Percentiles rank a stretch among this genome's conserved stretches.
phyloP scores from a whole-genome alignment of 805 yeast genomes.

The Ogataea nakhonphanomensis region DNA sequence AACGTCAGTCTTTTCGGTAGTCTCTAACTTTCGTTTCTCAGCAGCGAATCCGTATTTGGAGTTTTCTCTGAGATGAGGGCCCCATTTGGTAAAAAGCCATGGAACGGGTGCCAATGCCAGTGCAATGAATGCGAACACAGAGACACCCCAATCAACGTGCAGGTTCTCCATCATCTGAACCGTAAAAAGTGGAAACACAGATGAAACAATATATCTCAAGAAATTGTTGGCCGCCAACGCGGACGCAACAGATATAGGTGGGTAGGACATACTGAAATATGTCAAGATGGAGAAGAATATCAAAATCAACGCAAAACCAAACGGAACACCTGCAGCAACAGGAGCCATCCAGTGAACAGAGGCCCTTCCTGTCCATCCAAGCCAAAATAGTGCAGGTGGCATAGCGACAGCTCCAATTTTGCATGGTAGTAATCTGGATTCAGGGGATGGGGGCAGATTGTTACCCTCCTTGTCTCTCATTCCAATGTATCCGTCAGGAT shows the following conservation, averaged over 20 bases:
- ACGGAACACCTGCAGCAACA: slow-evolving; percentile 69
- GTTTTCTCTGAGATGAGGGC: slow-evolving; percentile 49
- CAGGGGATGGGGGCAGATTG: slow-evolving; percentile 54
- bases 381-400: slow-evolving; percentile 73
- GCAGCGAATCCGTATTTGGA: slow-evolving; percentile 64
- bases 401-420: slow-evolving; percentile 65
- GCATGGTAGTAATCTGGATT: slow-evolving; percentile 54
- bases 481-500: slow-evolving; percentile 60
- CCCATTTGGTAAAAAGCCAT: slow-evolving; percentile 60
- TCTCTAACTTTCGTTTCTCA: slow-evolving; percentile 18
- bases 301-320: slow-evolving; percentile 71
- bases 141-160: slow-evolving; percentile 77
- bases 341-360: slow-evolving; percentile 76
- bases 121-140: slow-evolving; percentile 62
- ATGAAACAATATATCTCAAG: slow-evolving; percentile 68
- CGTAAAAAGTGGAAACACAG: slow-evolving; percentile 81
- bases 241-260: slow-evolving; percentile 77
- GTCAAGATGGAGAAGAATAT: slow-evolving; percentile 68
- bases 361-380: slow-evolving; percentile 69
- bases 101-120: slow-evolving; percentile 73
- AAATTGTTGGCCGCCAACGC: slow-evolving; percentile 87
- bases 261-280: slow-evolving; percentile 68
- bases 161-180: slow-evolving; percentile 75
- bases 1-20: slow-evolving; percentile 5
- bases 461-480: slow-evolving; percentile 57